Percentiles rank a stretch among this genome's conserved stretches.
phyloP scores from a whole-genome alignment of 2,329 filamentous ascomycete genomes.

The Apiospora phragmitis region DNA sequence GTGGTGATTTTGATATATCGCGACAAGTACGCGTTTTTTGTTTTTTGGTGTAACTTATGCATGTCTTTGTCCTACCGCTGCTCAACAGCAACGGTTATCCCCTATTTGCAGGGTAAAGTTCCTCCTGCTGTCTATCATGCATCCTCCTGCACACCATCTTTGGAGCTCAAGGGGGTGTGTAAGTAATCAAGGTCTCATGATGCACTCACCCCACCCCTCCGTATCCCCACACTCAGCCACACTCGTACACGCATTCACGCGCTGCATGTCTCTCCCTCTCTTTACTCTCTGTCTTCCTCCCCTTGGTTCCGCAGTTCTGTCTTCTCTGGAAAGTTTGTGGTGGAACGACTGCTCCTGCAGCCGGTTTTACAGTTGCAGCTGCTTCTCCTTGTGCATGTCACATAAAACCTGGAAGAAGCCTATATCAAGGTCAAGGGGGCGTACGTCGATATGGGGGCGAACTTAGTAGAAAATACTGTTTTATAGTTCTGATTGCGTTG shows the following conservation, averaged over 20 bases:
- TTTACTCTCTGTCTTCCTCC: neutral
- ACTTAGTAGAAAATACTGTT: neutral
- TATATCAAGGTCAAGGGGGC: neutral
- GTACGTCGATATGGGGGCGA: neutral
- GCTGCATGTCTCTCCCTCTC: neutral
- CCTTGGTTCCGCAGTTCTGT: neutral
- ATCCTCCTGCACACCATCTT: neutral
- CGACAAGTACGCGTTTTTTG: neutral
- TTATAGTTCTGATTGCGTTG: neutral
- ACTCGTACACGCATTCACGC: neutral
- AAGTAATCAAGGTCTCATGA: constrained; percentile 1
- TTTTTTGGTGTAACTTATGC: too few relatives aligned
- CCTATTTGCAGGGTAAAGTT: neutral
- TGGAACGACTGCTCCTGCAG: neutral
- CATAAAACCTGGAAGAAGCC: neutral
- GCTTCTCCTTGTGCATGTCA: neutral
- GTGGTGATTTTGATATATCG: neutral
- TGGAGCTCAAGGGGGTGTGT: neutral
- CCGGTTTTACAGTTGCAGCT: neutral
- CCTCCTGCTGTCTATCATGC: neutral
- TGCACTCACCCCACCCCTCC: constrained; percentile 1
- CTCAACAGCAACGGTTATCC: neutral
- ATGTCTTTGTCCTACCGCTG: neutral
- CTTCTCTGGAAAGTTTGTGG: neutral
- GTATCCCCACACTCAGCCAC: constrained; percentile 5